Conservation (phyloP, 1,284 basidiomycete species). For the Golubevia pallescens region DNA sequence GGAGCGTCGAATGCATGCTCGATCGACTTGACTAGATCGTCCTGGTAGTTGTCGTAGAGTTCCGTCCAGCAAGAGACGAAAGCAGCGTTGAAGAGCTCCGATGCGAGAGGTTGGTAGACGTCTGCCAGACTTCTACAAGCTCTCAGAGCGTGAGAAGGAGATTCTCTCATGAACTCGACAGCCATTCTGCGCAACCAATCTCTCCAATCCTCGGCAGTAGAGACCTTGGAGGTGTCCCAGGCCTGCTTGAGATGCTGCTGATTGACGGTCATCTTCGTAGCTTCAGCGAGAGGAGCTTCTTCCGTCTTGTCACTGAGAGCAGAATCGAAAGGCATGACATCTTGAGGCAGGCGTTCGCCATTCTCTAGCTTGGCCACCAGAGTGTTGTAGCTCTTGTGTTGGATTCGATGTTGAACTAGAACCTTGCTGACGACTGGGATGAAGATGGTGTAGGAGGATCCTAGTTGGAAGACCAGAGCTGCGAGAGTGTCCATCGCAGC, state of each 20-base stretch:
- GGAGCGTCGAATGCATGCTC: slow-evolving; percentile 83
- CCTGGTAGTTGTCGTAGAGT: slow-evolving; percentile 75
- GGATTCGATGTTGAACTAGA: slow-evolving; percentile 77
- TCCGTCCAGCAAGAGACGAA: slow-evolving; percentile 98
- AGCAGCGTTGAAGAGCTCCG: slow-evolving; percentile 96
- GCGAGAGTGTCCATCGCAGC: slow-evolving; percentile 93
- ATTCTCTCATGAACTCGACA: slow-evolving; percentile 97
- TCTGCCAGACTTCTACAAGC: slow-evolving; percentile 94
- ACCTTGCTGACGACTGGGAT: slow-evolving; percentile 96
- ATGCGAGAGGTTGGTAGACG: slow-evolving; percentile 86
- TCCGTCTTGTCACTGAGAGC: slow-evolving; percentile 50
- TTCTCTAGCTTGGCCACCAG: slow-evolving; percentile 87
- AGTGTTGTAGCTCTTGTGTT: slow-evolving; percentile 85
- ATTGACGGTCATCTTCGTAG: slow-evolving; percentile 88
- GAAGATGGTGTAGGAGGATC: slow-evolving; percentile 95
- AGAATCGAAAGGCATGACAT: slow-evolving; percentile 59
- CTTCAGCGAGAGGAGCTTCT: slow-evolving; percentile 66
- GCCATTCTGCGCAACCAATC: slow-evolving; percentile 95
- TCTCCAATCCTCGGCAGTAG: slow-evolving; percentile 83
- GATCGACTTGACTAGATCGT: slow-evolving; percentile 80
- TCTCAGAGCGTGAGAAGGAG: slow-evolving; percentile 92
- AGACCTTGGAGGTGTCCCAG: slow-evolving; percentile 86
- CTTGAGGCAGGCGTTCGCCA: slow-evolving; percentile 84
- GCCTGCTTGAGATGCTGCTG: slow-evolving; percentile 97
- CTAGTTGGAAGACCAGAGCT: slow-evolving; percentile 88